Evolutionary conservation across 2,329 filamentous ascomycete genomes (phyloP).

Genomic region (Colletotrichum scovillei): DNA sequence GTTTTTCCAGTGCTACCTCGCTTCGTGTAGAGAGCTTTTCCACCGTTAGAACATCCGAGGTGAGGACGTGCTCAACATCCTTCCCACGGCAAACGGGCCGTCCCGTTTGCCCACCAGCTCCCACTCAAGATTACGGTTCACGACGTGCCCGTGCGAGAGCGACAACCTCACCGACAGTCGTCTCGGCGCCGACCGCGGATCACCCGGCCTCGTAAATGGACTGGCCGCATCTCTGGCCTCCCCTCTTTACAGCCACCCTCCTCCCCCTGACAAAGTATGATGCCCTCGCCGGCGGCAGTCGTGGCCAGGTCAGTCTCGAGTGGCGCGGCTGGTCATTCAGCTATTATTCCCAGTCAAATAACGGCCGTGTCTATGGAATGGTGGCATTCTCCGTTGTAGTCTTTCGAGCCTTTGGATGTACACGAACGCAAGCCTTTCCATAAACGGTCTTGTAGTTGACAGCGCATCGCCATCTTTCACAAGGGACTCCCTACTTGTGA

Average conservation of each 20-base stretch:
- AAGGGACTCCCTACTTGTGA: conserved; percentile 16
- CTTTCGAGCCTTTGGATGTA: not conserved
- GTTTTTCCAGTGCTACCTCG: not conserved
- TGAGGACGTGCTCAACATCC: conserved; percentile 1
- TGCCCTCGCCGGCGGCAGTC: conserved; percentile 17
- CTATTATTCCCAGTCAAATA: not conserved
- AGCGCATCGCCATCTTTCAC: conserved; percentile 40
- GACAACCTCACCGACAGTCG: conserved; percentile 15
- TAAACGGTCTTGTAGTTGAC: conserved; percentile 43
- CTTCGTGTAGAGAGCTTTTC: not conserved
- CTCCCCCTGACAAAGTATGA: not conserved
- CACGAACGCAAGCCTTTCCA: conserved; percentile 45
- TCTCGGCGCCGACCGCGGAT: conserved; percentile 2
- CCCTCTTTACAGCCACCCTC: not conserved
- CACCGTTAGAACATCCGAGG: not conserved
- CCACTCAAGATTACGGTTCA: conserved; percentile 2
- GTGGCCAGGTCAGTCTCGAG: conserved; percentile 2
- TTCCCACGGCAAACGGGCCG: conserved; percentile 15
- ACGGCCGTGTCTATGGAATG: not conserved
- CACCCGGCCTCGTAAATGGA: not conserved
- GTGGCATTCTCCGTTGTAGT: not conserved
- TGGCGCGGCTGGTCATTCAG: not conserved
- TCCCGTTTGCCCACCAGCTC: conserved; percentile 18
- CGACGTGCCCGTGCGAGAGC: not conserved
- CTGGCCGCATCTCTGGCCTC: conserved; percentile 22